Base-by-base conservation (phyloP, 495 filamentous ascomycete genomes). In the Daldinia concentrica region DNA sequence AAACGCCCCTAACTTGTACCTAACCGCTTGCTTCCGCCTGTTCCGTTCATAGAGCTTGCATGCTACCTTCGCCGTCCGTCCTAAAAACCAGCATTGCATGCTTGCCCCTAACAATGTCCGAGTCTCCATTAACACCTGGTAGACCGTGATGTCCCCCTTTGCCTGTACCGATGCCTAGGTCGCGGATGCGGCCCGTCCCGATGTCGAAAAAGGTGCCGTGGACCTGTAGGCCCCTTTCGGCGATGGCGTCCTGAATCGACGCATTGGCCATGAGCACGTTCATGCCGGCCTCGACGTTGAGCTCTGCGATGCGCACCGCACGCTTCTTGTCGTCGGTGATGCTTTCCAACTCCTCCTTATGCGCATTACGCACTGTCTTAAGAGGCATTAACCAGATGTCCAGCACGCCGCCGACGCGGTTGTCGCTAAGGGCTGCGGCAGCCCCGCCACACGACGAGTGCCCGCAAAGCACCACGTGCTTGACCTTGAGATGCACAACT, bases 401-500 rank as follows among this genome's bases (percentile, higher is more conserved):
- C 55, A 97, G 79, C n/a, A 92, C 84, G 17, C 85, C 87, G 4
- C 93, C 93, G 22, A 96, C 80, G 58, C 89, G 87, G 61, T 79
- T 78, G 76, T 93, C 89, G 12, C 83, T 82, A 56, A 97, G 83
- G 0, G 92, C 87, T 0, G 89, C 93, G 0, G 82, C 85, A 1
- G 91, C 91, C 19, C 93, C 93, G 17, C 93, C 93, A 81, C 93
- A 97, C 56, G 80, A 79, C 2, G 91, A 91, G 82, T 97, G 93
- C 0, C 93, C 93, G 81, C 91, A 94, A 24, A 97, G 85, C 51
- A 97, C 88, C 37, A 97, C 83, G 79, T 94, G 91, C 79, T 91
- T 86, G 69, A 97, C 93, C 55, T 89, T 89, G 34, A 97, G 84
- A 74, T 90, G 81, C 30, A 72, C 80, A 45, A 97, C 92, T 63